Conservation (phyloP, 352 stramenopile species). For the Phytophthora colocasiae region DNA sequence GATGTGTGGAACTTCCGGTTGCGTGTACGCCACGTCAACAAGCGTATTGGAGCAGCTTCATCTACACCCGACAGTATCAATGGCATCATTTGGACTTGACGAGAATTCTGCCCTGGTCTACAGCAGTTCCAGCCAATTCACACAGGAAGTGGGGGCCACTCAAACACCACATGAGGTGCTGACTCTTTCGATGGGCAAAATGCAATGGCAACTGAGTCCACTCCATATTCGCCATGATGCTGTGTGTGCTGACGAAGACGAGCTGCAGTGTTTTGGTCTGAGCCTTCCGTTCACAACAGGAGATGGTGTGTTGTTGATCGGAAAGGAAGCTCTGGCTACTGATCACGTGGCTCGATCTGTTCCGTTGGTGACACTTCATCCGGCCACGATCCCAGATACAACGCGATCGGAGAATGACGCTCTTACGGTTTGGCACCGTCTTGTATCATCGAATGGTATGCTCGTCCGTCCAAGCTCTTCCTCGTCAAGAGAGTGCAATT, state of each 20-base stretch:
- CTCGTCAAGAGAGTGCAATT: constrained; percentile 15
- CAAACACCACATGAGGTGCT: constrained; percentile 37
- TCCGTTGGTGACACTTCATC: constrained; percentile 28
- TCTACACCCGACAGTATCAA: constrained; percentile 27
- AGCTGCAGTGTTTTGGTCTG: constrained; percentile 41
- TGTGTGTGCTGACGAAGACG: constrained; percentile 30
- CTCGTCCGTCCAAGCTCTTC: constrained; percentile 30
- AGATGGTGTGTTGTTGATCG: constrained; percentile 36
- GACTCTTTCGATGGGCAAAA: constrained; percentile 51
- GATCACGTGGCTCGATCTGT: constrained; percentile 21
- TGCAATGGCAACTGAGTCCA: constrained; percentile 41
- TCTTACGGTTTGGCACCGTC: constrained; percentile 39
- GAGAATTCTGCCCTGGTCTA: constrained; percentile 39
- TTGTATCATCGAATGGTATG: constrained; percentile 35
- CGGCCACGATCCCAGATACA: constrained; percentile 30
- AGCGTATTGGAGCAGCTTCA: constrained; percentile 30
- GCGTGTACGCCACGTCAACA: constrained; percentile 33
- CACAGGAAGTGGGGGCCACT: constrained; percentile 6
- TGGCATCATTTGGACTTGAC: constrained; percentile 22
- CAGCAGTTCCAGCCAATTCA: constrained; percentile 26
- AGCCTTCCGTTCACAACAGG: constrained; percentile 38
- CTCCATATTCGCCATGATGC: constrained; percentile 36
- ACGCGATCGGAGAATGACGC: constrained; percentile 15
- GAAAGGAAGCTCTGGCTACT: constrained; percentile 35
- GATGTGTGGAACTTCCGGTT: constrained; percentile 31